Base-by-base conservation (phyloP, 208 protist genomes). In the Herpetomonas samuelpessoai region DNA sequence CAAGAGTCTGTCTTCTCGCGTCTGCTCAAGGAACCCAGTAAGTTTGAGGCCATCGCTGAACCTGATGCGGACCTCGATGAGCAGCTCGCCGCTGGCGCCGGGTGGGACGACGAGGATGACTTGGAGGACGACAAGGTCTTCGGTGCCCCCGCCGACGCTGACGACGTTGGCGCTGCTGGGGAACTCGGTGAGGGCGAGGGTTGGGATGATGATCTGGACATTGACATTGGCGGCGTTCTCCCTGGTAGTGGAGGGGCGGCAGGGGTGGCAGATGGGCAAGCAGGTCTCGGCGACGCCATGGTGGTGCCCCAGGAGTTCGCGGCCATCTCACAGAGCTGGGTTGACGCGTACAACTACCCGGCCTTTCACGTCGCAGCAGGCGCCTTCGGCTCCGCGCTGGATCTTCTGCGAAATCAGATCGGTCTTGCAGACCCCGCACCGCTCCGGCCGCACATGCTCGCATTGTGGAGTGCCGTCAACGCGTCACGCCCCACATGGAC, bases 291-390 rank as follows among this genome's bases (percentile, higher is more conserved):
- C 24, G 64, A 24, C 10, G 22, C 29, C 12, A 74, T 76, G 49
- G 73, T 83, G 38, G 80, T 86, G 14, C 83, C 81, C 2, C 76
- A 74, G 18, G 76, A 78, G 27, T 81, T 88, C 31, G 59, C 75
- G 24, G 65, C 88, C 6, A 57, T 88, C 30, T 31, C 62, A 1
- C 74, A 87, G 53, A 50, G 79, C 10, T 99, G 97, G 97, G 64
- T 69, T 22, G 78, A 94, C 29, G 83, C 76, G 45, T 97, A 88
- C 57, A 74, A 55, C 19, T 59, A 95, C 27, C 86, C 96, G 9
- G 86, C 78, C 18, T 96, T 98, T 69, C 97, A 99, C 62, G 74
- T 96, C 25, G 95, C 97, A n/a, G 95, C 97, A 10, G 97, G 97
- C 9, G 88, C 90, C 1, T 99, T 99, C 62, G 76, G 83, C 18